phyloP scores from a whole-genome alignment of 1,284 basidiomycete genomes.

The Bjerkandera adusta region DNA sequence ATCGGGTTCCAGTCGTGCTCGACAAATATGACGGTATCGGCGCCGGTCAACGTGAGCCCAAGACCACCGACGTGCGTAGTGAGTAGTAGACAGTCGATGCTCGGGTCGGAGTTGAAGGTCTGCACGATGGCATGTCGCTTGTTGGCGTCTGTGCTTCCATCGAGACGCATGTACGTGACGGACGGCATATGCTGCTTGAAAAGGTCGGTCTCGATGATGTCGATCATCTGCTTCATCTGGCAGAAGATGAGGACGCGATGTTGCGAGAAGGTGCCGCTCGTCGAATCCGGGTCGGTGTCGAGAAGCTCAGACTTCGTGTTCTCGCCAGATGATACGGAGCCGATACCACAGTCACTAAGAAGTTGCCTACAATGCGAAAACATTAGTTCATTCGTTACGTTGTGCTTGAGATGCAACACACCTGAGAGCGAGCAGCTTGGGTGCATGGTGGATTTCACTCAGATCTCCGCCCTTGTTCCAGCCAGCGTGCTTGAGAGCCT shows the following conservation, averaged over 20 bases:
- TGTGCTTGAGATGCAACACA: conserved; percentile 42
- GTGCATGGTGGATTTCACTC: conserved; percentile 87
- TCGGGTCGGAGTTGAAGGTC: conserved; percentile 97
- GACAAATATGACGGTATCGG: conserved; percentile 99
- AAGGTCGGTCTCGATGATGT: conserved; percentile 94
- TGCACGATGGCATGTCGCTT: conserved; percentile 96
- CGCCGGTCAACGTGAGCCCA: conserved; percentile 95
- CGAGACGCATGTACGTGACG: conserved; percentile 97
- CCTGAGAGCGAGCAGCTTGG: conserved; percentile 91
- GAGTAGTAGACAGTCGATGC: conserved; percentile 94
- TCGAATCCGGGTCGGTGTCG: conserved; percentile 55
- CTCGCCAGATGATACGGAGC: conserved; percentile 51
- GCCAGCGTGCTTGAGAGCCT: conserved; percentile 62
- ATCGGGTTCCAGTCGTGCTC: conserved; percentile 99
- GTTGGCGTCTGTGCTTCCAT: conserved; percentile 85
- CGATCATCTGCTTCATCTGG: conserved; percentile 99
- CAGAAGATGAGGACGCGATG: conserved; percentile 99
- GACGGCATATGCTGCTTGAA: conserved; percentile 93
- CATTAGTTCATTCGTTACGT: too few species aligned
- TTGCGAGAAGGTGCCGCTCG: conserved; percentile 74
- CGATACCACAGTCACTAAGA: conserved; percentile 93
- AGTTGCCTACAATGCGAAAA: conserved; percentile 82
- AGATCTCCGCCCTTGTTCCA: conserved; percentile 41
- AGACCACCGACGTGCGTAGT: conserved; percentile 98
- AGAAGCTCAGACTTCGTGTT: conserved; percentile 60